These are phyloP conservation scores for Fusarium poae DNA, from an alignment of 2,329 filamentous ascomycete species.

Conservation along the genomic window DNA sequence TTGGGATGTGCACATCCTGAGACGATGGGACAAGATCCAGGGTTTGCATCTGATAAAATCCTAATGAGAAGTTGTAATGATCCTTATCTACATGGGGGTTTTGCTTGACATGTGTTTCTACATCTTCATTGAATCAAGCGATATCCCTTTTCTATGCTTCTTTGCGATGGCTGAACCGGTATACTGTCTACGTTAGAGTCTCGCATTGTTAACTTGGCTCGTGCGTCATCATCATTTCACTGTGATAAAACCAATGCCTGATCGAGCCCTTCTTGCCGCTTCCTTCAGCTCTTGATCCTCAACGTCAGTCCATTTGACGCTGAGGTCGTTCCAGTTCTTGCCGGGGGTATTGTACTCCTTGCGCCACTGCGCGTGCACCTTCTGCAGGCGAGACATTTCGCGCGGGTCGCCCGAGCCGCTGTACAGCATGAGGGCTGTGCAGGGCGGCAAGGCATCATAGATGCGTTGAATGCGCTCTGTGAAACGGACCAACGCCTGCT, in stretches of 20 bases:
- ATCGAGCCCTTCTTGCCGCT: conserved; percentile 68
- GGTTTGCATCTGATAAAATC: conserved; percentile 23
- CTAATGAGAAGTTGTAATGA: conserved; percentile 45
- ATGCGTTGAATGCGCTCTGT: conserved; percentile 66
- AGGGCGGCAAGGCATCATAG: conserved; percentile 70
- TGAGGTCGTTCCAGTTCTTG: conserved; percentile 75
- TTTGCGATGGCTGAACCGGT: background rate
- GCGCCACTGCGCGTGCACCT: conserved; percentile 70
- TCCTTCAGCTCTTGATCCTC: conserved; percentile 73
- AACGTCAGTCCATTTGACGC: conserved; percentile 75
- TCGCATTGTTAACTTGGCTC: background rate
- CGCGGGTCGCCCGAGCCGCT: conserved; percentile 77
- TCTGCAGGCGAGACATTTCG: conserved; percentile 72
- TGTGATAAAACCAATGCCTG: conserved; percentile 73
- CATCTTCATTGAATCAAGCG: background rate
- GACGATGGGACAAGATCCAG: conserved; percentile 10
- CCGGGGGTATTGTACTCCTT: conserved; percentile 74
- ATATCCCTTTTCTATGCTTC: background rate
- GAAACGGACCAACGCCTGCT: conserved; percentile 61
- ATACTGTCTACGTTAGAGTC: background rate
- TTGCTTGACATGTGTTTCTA: conserved; percentile 3
- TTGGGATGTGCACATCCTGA: conserved; percentile 16
- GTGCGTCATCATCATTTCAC: conserved; percentile 64
- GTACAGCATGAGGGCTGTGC: conserved; percentile 74
- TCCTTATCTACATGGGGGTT: conserved; percentile 18